Conservation (phyloP, 805 yeast species). For the Zygosaccharomyces siamensis region DNA sequence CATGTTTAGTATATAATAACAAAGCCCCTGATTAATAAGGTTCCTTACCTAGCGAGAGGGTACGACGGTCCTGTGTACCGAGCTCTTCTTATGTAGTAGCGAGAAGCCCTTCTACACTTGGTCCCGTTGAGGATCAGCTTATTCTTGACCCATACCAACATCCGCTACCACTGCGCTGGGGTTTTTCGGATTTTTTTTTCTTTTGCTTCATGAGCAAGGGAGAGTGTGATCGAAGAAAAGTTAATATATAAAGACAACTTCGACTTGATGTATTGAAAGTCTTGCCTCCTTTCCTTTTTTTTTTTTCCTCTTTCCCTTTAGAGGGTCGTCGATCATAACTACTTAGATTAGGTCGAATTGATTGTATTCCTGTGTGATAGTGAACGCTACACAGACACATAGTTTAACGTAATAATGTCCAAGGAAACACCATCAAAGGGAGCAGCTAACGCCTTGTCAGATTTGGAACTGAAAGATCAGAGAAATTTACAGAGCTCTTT, state of each 20-base stretch:
- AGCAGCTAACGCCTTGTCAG: constrained; percentile 52
- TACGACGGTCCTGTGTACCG: background rate
- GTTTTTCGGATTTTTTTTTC: background rate
- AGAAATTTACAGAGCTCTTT: constrained; percentile 41
- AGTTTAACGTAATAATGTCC: constrained; percentile 7
- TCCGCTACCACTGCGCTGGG: background rate
- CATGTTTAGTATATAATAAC: background rate
- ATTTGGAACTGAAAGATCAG: constrained; percentile 45
- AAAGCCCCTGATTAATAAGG: background rate
- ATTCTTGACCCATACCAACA: constrained; percentile 1
- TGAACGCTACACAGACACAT: background rate
- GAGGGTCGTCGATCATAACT: background rate
- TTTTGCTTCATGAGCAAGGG: background rate
- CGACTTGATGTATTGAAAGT: background rate
- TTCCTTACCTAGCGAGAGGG: background rate
- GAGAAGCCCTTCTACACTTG: no score
- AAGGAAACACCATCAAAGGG: constrained; percentile 70
- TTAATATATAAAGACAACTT: background rate
- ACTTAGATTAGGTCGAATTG: background rate
- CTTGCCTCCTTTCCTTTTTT: background rate
- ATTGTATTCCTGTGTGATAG: background rate
- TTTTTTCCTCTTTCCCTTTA: background rate
- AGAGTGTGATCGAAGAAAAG: background rate
- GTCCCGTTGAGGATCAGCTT: background rate
- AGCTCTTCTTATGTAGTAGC: background rate